phyloP scores from a whole-genome alignment of 2,329 filamentous ascomycete genomes.

The Fusarium sp. region DNA sequence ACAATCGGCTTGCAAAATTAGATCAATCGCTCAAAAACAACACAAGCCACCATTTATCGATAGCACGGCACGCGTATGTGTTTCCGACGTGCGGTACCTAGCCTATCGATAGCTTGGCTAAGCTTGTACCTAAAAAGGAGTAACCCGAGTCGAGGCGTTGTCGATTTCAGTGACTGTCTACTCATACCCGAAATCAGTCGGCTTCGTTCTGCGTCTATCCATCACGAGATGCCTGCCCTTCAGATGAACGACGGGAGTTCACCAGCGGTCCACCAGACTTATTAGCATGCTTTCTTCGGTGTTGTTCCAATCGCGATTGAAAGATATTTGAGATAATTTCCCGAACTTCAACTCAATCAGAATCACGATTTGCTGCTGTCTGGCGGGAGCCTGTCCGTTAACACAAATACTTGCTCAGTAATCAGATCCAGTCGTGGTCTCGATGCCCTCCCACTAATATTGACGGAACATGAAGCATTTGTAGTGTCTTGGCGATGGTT shows the following conservation, averaged over 20 bases:
- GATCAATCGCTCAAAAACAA: neutral
- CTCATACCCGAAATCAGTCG: constrained; percentile 17
- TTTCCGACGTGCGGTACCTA: neutral
- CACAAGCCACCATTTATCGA: constrained; percentile 6
- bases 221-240: constrained; percentile 11
- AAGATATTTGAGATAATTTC: neutral
- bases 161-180: neutral
- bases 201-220: neutral
- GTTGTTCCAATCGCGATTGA: neutral
- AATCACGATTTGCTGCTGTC: neutral
- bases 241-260: neutral
- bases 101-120: neutral
- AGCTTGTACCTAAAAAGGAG: neutral
- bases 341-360: neutral
- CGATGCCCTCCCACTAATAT: neutral
- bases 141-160: neutral
- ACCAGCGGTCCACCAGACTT: neutral
- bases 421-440: neutral
- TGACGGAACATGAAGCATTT: neutral
- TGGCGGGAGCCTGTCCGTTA: neutral
- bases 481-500: neutral
- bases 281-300: neutral
- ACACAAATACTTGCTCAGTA: neutral
- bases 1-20: neutral
- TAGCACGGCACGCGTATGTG: neutral